Evolutionary conservation across 495 filamentous ascomycete genomes (phyloP).

Genomic region (Trypethelium eluteriae): DNA sequence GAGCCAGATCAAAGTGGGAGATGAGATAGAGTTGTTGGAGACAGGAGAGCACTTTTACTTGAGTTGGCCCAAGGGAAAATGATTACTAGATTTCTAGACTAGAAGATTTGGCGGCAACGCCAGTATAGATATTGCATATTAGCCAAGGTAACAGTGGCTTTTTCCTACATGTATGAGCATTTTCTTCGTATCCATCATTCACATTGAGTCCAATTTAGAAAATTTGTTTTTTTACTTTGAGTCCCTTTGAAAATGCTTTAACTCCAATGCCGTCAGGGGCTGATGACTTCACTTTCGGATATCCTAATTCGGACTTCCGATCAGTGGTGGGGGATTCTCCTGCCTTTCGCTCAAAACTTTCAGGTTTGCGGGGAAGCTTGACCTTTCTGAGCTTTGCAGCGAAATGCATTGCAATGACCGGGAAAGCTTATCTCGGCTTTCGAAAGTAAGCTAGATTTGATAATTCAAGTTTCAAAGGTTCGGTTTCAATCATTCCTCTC

Average conservation of each 20-base stretch:
- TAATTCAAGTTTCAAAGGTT: background rate
- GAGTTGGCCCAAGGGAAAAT: background rate
- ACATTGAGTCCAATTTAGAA: background rate
- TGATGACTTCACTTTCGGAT: background rate
- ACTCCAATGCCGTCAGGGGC: background rate
- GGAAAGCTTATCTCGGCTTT: constrained; percentile 11
- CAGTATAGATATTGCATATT: background rate
- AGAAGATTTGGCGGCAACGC: background rate
- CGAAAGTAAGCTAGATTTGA: constrained; percentile 17
- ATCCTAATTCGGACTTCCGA: background rate
- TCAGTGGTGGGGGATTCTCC: background rate
- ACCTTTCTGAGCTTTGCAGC: background rate
- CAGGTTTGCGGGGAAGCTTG: constrained; percentile 6
- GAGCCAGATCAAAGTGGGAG: constrained; percentile 49
- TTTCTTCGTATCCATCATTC: background rate
- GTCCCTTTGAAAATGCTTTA: background rate
- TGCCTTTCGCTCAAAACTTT: background rate
- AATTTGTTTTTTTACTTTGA: background rate
- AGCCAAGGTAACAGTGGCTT: background rate
- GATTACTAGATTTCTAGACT: background rate
- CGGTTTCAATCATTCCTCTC: background rate
- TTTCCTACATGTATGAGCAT: background rate
- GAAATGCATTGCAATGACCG: background rate
- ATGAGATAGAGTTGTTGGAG: constrained; percentile 52
- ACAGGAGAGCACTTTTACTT: constrained; percentile 54